A percentile compares a stretch with the other conserved stretches of the same genome.
phyloP scores from a whole-genome alignment of 495 filamentous ascomycete species.

The Xylaria sp. region DNA sequence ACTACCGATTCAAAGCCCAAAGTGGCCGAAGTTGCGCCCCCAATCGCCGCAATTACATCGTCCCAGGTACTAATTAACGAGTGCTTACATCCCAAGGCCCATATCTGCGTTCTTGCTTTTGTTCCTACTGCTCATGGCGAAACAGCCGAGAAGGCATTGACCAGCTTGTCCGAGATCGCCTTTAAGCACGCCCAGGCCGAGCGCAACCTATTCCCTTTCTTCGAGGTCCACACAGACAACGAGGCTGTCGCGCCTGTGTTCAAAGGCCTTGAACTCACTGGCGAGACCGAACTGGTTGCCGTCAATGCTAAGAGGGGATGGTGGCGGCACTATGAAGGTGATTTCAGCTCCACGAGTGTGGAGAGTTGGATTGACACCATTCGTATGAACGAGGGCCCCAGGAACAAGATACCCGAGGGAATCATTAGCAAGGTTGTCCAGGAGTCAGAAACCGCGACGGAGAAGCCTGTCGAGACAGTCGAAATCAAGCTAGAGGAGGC shows the following conservation, averaged over 20 bases:
- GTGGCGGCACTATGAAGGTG: constrained; percentile 75
- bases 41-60: constrained; percentile 60
- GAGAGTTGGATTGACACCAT: constrained; percentile 90
- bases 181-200: constrained; percentile 71
- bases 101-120: constrained; percentile 86
- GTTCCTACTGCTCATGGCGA: constrained; percentile 64
- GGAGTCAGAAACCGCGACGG: constrained; percentile 45
- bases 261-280: constrained; percentile 65
- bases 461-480: constrained; percentile 46
- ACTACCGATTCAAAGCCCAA: constrained; percentile 48
- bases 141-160: constrained; percentile 63
- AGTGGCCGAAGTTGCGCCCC: constrained; percentile 59
- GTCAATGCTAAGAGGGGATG: constrained; percentile 84
- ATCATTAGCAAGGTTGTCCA: constrained; percentile 68
- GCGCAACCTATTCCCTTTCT: constrained; percentile 81
- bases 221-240: constrained; percentile 72
- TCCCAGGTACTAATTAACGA: constrained; percentile 66
- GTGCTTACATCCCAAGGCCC: constrained; percentile 78
- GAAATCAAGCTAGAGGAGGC: constrained; percentile 42
- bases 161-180: constrained; percentile 74
- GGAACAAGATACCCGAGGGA: constrained; percentile 79
- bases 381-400: constrained; percentile 81
- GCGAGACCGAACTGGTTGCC: constrained; percentile 72
- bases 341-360: constrained; percentile 66
- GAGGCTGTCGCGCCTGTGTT: constrained; percentile 61